Conservation (phyloP, 495 filamentous ascomycete species). For the Pseudevernia furfuracea region DNA sequence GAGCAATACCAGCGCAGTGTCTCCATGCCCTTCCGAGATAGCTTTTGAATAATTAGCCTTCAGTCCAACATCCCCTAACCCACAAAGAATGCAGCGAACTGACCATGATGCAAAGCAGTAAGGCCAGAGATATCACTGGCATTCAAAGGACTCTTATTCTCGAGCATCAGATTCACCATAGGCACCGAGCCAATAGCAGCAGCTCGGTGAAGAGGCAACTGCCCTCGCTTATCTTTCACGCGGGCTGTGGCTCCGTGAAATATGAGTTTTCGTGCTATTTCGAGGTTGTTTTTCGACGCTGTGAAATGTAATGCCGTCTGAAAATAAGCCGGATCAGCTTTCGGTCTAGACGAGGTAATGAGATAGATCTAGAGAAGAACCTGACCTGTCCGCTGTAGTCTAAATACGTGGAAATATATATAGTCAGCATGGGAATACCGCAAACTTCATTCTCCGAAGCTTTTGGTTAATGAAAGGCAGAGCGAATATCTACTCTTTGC, state of each 20-base stretch:
- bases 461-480: not conserved
- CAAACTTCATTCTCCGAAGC: not conserved
- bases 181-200: conserved; percentile 83
- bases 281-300: conserved; percentile 80
- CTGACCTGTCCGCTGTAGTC: conserved; percentile 13
- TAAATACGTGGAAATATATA: not conserved
- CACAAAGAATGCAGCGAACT: conserved; percentile 3
- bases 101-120: conserved; percentile 82
- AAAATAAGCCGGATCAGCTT: not conserved
- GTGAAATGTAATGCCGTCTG: conserved; percentile 87
- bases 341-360: not conserved
- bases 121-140: conserved; percentile 76
- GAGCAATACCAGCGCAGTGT: conserved; percentile 72
- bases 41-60: conserved; percentile 26
- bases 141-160: conserved; percentile 71
- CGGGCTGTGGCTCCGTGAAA: conserved; percentile 68
- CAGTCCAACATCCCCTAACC: not conserved
- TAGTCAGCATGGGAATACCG: not conserved
- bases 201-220: conserved; percentile 82
- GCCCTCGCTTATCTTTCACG: conserved; percentile 75
- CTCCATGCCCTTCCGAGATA: conserved; percentile 86
- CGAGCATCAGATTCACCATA: conserved; percentile 71
- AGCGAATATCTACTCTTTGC: conserved; percentile 53
- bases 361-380: not conserved
- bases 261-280: conserved; percentile 70